Conservation (phyloP, 495 filamentous ascomycete genomes). For the Podospora sp. region DNA sequence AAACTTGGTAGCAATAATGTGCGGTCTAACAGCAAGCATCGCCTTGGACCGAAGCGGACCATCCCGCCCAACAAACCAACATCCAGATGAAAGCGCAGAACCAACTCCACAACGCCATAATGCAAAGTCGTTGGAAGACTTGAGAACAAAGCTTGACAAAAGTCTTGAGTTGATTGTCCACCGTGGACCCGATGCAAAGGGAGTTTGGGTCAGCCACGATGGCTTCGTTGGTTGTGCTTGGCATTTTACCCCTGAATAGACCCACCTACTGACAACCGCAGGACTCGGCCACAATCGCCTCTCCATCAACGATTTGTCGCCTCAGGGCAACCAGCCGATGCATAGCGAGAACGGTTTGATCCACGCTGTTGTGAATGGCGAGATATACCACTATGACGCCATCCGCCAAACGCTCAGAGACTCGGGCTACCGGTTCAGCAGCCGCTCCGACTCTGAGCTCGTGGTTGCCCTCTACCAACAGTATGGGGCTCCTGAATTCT, state of each 20-base stretch:
- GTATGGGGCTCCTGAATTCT: conserved; percentile 46
- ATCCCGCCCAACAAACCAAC: not conserved
- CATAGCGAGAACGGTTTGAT: conserved; percentile 40
- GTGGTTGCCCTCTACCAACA: conserved; percentile 53
- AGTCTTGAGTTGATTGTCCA: conserved; percentile 47
- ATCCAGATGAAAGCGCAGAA: not conserved
- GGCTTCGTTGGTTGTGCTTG: conserved; percentile 13
- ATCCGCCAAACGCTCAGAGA: conserved; percentile 40
- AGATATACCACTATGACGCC: conserved; percentile 54
- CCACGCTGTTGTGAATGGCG: conserved; percentile 59
- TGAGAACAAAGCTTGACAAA: conserved; percentile 17
- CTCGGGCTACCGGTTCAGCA: conserved; percentile 43
- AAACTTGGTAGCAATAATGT: conserved; percentile 12
- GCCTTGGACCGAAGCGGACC: conserved; percentile 4
- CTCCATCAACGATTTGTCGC: conserved; percentile 54
- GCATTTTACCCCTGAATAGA: not conserved
- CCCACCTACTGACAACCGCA: not conserved
- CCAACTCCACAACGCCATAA: not conserved
- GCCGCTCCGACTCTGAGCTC: conserved; percentile 48
- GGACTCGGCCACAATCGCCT: conserved; percentile 40
- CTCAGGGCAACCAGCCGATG: conserved; percentile 51
- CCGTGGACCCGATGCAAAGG: conserved; percentile 51
- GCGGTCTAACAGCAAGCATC: conserved; percentile 21
- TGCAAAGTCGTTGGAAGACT: not conserved
- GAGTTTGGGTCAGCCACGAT: conserved; percentile 50